Evolutionary conservation across 345 rosid genomes (phyloP).

Genomic region (Brassica carinata): DNA sequence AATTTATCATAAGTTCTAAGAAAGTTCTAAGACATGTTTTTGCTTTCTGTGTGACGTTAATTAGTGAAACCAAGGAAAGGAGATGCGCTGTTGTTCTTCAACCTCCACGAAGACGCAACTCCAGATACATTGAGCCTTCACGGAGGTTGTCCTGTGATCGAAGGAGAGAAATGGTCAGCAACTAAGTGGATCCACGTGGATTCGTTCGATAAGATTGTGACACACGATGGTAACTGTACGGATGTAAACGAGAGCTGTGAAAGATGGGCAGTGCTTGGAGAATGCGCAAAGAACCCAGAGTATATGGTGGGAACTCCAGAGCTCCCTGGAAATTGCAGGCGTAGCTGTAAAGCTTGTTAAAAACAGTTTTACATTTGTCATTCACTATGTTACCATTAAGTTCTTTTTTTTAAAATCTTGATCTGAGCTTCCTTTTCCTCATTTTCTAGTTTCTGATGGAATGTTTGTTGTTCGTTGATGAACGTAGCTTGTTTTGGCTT

Average conservation of each 20-base stretch:
- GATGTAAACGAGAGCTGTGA: constrained; percentile 79
- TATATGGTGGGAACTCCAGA: constrained; percentile 81
- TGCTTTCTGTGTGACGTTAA: neutral
- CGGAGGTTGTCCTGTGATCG: constrained; percentile 91
- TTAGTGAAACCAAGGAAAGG: constrained; percentile 87
- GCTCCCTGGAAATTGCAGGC: constrained; percentile 82
- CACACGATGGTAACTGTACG: constrained; percentile 62
- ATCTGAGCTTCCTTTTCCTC: neutral
- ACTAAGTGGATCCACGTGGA: constrained; percentile 98
- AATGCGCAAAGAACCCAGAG: constrained; percentile 79
- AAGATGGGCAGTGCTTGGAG: constrained; percentile 93
- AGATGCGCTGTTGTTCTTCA: constrained; percentile 91
- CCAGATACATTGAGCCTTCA: constrained; percentile 83
- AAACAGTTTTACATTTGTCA: constrained; percentile 4
- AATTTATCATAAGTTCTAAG: neutral
- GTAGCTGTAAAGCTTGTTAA: constrained; percentile 84
- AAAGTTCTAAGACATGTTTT: constrained; percentile 7
- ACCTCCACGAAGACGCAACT: constrained; percentile 67
- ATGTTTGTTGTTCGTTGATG: too few species aligned
- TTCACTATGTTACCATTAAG: constrained; percentile 12
- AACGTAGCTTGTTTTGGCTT: neutral
- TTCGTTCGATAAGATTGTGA: constrained; percentile 68
- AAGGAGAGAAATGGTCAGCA: constrained; percentile 99
- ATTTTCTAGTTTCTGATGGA: neutral
- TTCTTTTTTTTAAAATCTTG: neutral